phyloP scores from a whole-genome alignment of 169 alveolate species.

The Plasmodium vinckei region DNA sequence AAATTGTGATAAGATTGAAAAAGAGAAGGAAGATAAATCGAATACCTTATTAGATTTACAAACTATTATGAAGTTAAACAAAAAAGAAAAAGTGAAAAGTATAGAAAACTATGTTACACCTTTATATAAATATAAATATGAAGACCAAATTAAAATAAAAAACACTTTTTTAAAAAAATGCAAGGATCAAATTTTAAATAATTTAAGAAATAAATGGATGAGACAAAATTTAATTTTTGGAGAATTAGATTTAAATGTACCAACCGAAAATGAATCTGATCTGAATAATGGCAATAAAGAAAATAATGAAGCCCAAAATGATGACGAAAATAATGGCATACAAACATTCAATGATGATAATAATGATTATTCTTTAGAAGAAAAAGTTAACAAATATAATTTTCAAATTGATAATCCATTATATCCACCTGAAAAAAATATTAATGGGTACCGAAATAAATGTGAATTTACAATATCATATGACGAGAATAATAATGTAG shows the following conservation, averaged over 20 bases:
- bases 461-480: slow-evolving; percentile 74
- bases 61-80: slow-evolving; percentile 59
- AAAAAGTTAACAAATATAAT: slow-evolving; percentile 48
- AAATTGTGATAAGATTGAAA: background rate
- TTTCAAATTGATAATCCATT: slow-evolving; percentile 53
- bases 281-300: background rate
- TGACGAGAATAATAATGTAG: slow-evolving; percentile 72
- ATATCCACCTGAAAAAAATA: slow-evolving; percentile 35
- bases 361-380: slow-evolving; percentile 35
- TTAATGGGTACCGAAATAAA: slow-evolving; percentile 56
- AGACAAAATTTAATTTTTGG: slow-evolving; percentile 57
- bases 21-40: background rate
- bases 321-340: slow-evolving; percentile 30
- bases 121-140: slow-evolving; percentile 58
- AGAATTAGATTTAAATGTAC: slow-evolving; percentile 6
- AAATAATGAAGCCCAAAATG: slow-evolving; percentile 18
- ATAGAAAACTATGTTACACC: slow-evolving; percentile 76
- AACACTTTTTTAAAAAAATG: slow-evolving; percentile 68
- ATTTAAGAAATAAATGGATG: slow-evolving; percentile 54
- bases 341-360: background rate
- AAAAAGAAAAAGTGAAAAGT: slow-evolving; percentile 32
- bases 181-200: slow-evolving; percentile 48
- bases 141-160: slow-evolving; percentile 68
- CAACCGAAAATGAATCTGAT: slow-evolving; percentile 11
- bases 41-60: slow-evolving; percentile 39